Base-by-base conservation (phyloP, 371 early-diverging fungal species). In the Rhizopus sp. region DNA sequence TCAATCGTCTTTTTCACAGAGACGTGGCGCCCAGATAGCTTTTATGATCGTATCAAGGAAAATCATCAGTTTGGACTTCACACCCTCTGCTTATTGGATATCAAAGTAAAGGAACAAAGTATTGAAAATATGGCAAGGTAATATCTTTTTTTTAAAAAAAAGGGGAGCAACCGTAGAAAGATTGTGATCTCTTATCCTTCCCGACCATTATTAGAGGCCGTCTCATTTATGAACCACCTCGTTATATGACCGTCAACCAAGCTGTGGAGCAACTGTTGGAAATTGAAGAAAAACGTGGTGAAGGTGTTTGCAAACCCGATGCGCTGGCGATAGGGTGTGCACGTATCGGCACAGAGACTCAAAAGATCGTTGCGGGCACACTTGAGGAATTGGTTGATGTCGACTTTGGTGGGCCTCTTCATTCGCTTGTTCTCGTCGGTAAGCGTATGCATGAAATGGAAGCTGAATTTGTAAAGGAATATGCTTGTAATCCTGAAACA, bases 1-100 rank as follows among this genome's bases (percentile, higher is more conserved):
- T 98, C 99, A n/a, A 93, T 99, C 63, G 96, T 96, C 5, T 99
- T 97, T 76, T 99, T 98, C 74, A 91, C 92, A 5, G 97, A 97
- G 4, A 88, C 77, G 16, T 99, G 97, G 98, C 84, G 94, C 38
- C 99, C 99, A 0, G 97, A 95, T 70, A 93, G 94, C 64, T 99
- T 97, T 75, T 98, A 97, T 76, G 92, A 92, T 60, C 90, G 94
- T 58, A 90, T 99, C 72, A 84, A 88, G 64, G 86, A 85, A 58
- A 99, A 99, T 75, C 72, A 85, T 31, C 70, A 77, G 44, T 73
- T 87, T 51, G 93, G 93, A 12, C 72, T 99, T 59, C 99, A 99
- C 64, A 99, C 99, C 0, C 83, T 99, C 46, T 98, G 98, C 69
- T 78, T 99, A 54, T 78, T 97, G 51, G 86, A 99, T 77, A 99